These are phyloP conservation scores for Candida odintsovae DNA, from an alignment of 805 yeast species.

Conservation along the genomic window DNA sequence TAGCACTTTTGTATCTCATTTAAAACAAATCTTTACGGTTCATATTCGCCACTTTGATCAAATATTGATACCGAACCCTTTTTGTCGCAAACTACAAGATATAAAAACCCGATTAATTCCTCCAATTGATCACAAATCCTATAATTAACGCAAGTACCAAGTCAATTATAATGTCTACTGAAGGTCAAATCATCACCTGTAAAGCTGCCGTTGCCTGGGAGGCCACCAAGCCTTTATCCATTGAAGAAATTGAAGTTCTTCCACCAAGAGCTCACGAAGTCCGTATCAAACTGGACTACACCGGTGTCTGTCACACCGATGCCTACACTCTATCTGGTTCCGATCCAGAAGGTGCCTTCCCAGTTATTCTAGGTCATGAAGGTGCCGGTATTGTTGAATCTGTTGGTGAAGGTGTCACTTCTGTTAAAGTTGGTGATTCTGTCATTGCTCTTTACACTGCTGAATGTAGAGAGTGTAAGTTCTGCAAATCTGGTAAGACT, in stretches of 20 bases:
- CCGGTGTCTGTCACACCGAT: constrained; percentile 98
- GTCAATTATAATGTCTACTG: constrained; percentile 7
- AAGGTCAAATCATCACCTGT: constrained; percentile 59
- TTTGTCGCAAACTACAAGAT: background rate
- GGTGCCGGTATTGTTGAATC: constrained; percentile 97
- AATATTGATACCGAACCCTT: background rate
- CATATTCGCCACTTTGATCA: background rate
- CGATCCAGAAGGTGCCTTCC: constrained; percentile 97
- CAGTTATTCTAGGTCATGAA: constrained; percentile 92
- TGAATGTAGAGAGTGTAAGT: constrained; percentile 92
- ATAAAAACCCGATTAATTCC: background rate
- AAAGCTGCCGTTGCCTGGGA: constrained; percentile 98
- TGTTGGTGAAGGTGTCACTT: constrained; percentile 89
- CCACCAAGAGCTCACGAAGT: constrained; percentile 98
- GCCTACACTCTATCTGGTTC: constrained; percentile 92
- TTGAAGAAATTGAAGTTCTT: constrained; percentile 85
- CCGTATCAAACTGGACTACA: constrained; percentile 76
- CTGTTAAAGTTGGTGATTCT: constrained; percentile 87
- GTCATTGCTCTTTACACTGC: constrained; percentile 95
- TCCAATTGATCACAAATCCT: background rate
- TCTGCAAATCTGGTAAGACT: constrained; percentile 93
- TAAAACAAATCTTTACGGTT: background rate
- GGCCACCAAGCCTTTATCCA: constrained; percentile 73
- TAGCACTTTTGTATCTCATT: background rate
- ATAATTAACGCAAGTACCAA: background rate